Base-by-base conservation (phyloP, 768 basidiomycete genomes). In the Symmetrospora coprosmae region DNA sequence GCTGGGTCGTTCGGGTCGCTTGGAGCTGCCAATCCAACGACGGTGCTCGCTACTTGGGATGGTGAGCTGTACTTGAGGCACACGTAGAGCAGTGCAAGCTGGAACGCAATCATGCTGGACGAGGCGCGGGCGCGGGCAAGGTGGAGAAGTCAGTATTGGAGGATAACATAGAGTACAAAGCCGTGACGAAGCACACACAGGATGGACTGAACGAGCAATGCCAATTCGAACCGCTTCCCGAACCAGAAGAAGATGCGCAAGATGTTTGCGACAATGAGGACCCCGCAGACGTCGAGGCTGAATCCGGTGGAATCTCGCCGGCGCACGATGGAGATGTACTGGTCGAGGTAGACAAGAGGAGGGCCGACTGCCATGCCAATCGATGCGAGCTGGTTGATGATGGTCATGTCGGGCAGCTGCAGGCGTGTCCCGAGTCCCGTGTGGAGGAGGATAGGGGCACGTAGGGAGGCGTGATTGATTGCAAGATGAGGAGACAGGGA, bases 251-350 rank as follows among this genome's bases (percentile, higher is more conserved):
- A 43, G 13, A 51, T 51, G 21, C 60, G 49, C n/a, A 64, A 66
- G 9, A 67, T 33, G 41, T 67, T 67, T 4, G 67, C 65, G 47
- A 63, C 17, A 46, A 68, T 60, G 6, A 68, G 51, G 5, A 68
- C 41, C 2, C 50, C 65, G 13, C 50, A 47, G 17, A 66, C 53
- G 38, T 68, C 67, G 21, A 43, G 59, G 0, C 35, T 41, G 60
- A 68, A 68, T 7, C 67, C 67, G 0, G 40, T 23, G 2, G 62
- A 60, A 27, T 62, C 61, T n/a, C 64, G 58, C 28, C 63, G 64
- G 5, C 41, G 17, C 23, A 63, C 43, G 62, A 68, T 66, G 13
- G 56, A 61, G 30, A 61, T n/a, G 21, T 28, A 21, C 34, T 55
- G 63, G 40, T 62, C 63, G 8, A 35, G 21, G 35, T 65, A 66